Conservation (phyloP, 106 monocot species). For the Dioscorea dumetorum region DNA sequence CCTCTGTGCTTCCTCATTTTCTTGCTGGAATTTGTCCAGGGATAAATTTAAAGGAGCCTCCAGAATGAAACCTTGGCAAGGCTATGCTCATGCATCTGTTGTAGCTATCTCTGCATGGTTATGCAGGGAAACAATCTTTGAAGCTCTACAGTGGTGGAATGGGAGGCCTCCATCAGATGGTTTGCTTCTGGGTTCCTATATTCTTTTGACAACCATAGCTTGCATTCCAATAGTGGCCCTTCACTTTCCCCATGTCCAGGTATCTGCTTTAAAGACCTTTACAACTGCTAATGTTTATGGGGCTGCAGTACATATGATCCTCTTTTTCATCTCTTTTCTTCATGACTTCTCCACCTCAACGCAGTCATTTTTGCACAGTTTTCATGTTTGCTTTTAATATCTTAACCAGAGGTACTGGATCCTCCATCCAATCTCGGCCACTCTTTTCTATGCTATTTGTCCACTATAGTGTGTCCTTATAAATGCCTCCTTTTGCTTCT, state of each 20-base stretch:
- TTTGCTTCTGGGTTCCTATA: slow-evolving; percentile 70
- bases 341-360: too few relatives aligned
- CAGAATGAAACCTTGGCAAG: slow-evolving; percentile 94
- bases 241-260: slow-evolving; percentile 94
- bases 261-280: slow-evolving; percentile 4
- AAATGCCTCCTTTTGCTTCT: too few relatives aligned
- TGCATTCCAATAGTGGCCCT: slow-evolving; percentile 90
- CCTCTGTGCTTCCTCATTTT: slow-evolving; percentile 1
- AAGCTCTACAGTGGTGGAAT: slow-evolving; percentile 95
- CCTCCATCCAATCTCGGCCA: too few relatives aligned
- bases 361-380: too few relatives aligned
- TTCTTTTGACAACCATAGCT: slow-evolving; percentile 74
- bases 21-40: slow-evolving; percentile 26
- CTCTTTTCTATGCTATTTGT: too few relatives aligned
- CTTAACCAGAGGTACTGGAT: too few relatives aligned
- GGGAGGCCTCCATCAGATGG: slow-evolving; percentile 95
- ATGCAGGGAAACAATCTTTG: slow-evolving; percentile 88
- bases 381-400: too few relatives aligned
- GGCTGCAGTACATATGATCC: too few relatives aligned
- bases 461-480: too few relatives aligned
- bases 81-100: slow-evolving; percentile 71
- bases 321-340: too few relatives aligned
- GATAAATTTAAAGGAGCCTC: slow-evolving; percentile 77
- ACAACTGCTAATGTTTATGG: too few relatives aligned
- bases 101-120: slow-evolving; percentile 87